Conservation (phyloP, 306 rosid genomes). For the Vicia villosa region DNA sequence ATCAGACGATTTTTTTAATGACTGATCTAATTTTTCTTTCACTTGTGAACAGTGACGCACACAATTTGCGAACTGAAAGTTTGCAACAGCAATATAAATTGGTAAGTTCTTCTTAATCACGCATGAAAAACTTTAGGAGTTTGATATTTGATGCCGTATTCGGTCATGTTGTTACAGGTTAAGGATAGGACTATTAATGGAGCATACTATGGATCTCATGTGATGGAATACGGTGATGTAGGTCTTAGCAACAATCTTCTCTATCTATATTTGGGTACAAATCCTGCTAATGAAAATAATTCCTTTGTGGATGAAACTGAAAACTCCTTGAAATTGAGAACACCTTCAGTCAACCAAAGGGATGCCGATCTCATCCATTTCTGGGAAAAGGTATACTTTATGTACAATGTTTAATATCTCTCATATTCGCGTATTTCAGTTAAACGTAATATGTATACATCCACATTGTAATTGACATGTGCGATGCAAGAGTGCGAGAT, state of each 20-base stretch:
- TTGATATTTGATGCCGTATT: conserved; percentile 18
- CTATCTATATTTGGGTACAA: conserved; percentile 69
- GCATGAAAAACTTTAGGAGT: not conserved
- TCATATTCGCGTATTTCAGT: not conserved
- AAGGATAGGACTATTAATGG: conserved; percentile 67
- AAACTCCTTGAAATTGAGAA: conserved; percentile 66
- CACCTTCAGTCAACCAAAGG: conserved; percentile 71
- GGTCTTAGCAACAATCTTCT: conserved; percentile 52
- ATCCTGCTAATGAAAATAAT: conserved; percentile 89
- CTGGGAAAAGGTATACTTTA: conserved; percentile 78
- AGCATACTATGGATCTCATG: conserved; percentile 74
- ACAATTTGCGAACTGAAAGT: conserved; percentile 78
- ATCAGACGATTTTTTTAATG: not conserved
- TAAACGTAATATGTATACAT: not conserved
- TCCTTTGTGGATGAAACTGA: conserved; percentile 68
- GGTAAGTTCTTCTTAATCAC: conserved; percentile 52
- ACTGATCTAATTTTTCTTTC: conserved; percentile 29
- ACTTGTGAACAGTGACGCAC: conserved; percentile 67
- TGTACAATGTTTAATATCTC: not conserved
- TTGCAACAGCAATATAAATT: conserved; percentile 82
- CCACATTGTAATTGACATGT: not conserved
- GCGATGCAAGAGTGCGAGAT: not conserved
- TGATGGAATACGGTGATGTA: conserved; percentile 90
- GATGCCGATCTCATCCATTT: conserved; percentile 97
- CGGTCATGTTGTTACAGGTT: conserved; percentile 54